phyloP scores from a whole-genome alignment of 2,329 filamentous ascomycete genomes.

The Elsinoe necatrix region DNA sequence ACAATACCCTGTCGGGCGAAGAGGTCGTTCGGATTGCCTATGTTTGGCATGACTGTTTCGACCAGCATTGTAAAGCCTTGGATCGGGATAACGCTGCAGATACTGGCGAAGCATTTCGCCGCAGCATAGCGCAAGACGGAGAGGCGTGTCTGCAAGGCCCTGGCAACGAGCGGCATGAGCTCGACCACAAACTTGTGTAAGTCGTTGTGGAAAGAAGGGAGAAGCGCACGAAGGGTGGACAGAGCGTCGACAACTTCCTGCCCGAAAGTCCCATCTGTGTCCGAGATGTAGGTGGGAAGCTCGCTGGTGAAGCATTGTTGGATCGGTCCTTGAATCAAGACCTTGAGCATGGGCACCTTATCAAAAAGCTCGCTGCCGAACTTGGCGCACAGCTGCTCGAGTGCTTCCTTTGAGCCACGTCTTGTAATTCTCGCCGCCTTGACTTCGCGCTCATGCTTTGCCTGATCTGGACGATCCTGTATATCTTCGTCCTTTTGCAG shows the following conservation, averaged over 20 bases:
- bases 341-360: conserved; percentile 73
- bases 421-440: conserved; percentile 83
- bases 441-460: conserved; percentile 80
- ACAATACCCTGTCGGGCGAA: conserved; percentile 87
- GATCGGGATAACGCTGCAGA: conserved; percentile 92
- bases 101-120: conserved; percentile 92
- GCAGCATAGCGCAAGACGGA: conserved; percentile 95
- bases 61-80: conserved; percentile 95
- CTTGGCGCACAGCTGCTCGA: conserved; percentile 73
- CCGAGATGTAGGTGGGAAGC: conserved; percentile 62
- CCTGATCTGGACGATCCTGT: conserved; percentile 83
- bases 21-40: conserved; percentile 82
- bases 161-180: conserved; percentile 77
- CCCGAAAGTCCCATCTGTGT: conserved; percentile 67
- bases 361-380: conserved; percentile 72
- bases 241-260: conserved; percentile 91
- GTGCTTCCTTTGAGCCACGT: conserved; percentile 84
- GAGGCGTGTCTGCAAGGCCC: conserved; percentile 75
- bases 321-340: conserved; percentile 75
- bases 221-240: conserved; percentile 82
- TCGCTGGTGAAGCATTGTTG: conserved; percentile 59
- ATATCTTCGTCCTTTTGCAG: conserved; percentile 96
- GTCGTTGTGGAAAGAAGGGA: conserved; percentile 73
- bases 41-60: conserved; percentile 82
- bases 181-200: conserved; percentile 74